Base-by-base conservation (phyloP, 116 monocot genomes). In the Posidonia oceanica region DNA sequence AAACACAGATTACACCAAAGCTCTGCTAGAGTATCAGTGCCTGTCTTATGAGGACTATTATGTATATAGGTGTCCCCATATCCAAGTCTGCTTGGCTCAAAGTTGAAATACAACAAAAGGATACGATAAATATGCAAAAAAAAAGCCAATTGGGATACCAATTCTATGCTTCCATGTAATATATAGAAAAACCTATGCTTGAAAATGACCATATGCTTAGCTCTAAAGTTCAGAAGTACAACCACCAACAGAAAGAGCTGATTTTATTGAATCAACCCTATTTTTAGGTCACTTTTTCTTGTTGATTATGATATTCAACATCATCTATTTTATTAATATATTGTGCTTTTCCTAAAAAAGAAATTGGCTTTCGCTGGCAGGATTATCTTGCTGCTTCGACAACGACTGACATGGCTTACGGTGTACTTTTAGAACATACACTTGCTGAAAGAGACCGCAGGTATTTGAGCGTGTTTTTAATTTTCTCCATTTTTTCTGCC, bases 361-460 rank as follows among this genome's bases (percentile, higher is more conserved):
- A 17, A 65, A 67, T 1, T 69, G 57, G 17, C 37, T 71, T 66
- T n/a, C 72, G 5, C 36, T 81, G 68, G 16, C 87, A 98, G 98
- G 98, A 92, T 56, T 98, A 86, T 64, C 82, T 98, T 41, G 84
- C 98, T 54, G 80, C 73, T 71, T 79, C 90, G 61, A 73, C 86
- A 78, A 98, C 92, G 72, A 85, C 70, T 74, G 98, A 98, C 77
- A 84, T 90, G 77, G 98, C 98, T 58, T 98, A 92, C 64, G 81
- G 61, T 81, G 83, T 87, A 16, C 98, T 98, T 71, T 39, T 98
- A 60, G 98, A 98, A 54, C 87, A 98, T 81, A 80, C 98, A 16
- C 75, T 92, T 62, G 92, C 98, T 36, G 98, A 98, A 74, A 89
- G 87, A 78, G 98, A 98, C 62, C 83, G 98, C 73, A 98, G 93